These are phyloP conservation scores for Kockovaella imperatae DNA, from an alignment of 768 basidiomycete species.

Conservation along the genomic window DNA sequence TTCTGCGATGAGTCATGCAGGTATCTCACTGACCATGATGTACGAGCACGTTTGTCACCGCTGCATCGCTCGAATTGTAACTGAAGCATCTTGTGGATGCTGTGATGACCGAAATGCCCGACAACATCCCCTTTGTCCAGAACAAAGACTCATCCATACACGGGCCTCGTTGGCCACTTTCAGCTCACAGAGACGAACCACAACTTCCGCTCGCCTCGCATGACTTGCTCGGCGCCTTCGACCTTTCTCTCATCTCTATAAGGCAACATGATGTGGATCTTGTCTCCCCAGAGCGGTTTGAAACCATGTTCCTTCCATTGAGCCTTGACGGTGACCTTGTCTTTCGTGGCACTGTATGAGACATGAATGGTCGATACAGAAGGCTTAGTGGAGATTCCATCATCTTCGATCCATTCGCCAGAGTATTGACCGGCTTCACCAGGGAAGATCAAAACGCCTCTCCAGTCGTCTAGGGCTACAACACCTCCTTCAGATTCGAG, in stretches of 20 bases:
- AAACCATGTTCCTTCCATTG: slow-evolving; percentile 28
- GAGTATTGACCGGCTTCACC: slow-evolving; percentile 10
- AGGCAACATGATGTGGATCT: slow-evolving; percentile 32
- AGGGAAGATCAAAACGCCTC: slow-evolving; percentile 43
- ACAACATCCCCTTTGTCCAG: too few species aligned
- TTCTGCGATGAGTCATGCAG: too few species aligned
- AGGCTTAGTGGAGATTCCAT: slow-evolving; percentile 36
- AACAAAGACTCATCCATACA: too few species aligned
- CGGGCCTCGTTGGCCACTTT: too few species aligned
- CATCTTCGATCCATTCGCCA: slow-evolving; percentile 43
- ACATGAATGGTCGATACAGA: slow-evolving; percentile 26
- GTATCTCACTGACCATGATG: too few species aligned
- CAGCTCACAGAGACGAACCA: background rate
- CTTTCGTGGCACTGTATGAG: slow-evolving; percentile 15
- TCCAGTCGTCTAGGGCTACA: slow-evolving; percentile 43
- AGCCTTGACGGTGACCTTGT: slow-evolving; percentile 22
- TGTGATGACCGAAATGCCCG: too few species aligned
- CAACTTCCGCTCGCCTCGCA: slow-evolving; percentile 18
- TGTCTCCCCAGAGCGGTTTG: slow-evolving; percentile 31
- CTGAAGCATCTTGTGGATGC: too few species aligned
- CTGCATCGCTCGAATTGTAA: too few species aligned
- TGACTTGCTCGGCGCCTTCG: slow-evolving; percentile 15
- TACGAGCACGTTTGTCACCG: too few species aligned
- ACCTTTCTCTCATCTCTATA: slow-evolving; percentile 31
- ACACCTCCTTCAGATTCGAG: slow-evolving; percentile 34